These are phyloP conservation scores for Dipteronia sinensis DNA, from an alignment of 345 rosid species.

Conservation along the genomic window DNA sequence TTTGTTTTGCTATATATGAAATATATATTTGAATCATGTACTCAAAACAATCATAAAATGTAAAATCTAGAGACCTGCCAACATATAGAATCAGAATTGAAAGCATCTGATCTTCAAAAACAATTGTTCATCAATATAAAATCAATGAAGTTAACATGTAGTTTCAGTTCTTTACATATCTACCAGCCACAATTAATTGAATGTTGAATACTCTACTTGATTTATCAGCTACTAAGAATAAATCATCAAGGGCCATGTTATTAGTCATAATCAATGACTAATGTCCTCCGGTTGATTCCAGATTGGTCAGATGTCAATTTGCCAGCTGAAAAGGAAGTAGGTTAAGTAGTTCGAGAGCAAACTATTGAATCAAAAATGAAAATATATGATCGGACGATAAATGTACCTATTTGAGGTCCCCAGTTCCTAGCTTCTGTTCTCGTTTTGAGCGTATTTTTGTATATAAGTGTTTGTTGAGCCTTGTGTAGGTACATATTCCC, in stretches of 20 bases:
- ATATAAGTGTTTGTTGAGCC: too few species aligned
- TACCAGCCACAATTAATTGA: background rate
- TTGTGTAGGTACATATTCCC: too few species aligned
- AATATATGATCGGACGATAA: too few species aligned
- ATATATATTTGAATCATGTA: background rate
- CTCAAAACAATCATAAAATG: too few species aligned
- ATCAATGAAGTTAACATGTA: background rate
- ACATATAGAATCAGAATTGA: background rate
- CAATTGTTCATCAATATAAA: background rate
- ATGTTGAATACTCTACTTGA: background rate
- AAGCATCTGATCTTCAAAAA: background rate
- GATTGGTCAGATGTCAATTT: constrained; percentile 3
- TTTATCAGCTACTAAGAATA: background rate
- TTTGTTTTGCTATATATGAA: background rate
- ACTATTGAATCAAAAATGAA: background rate
- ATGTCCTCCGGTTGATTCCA: constrained; percentile 2
- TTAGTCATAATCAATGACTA: constrained; percentile 8
- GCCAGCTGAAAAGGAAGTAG: constrained; percentile 14
- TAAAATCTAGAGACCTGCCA: too few species aligned
- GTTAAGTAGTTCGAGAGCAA: constrained; percentile 10
- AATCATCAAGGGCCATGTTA: background rate
- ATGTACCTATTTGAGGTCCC: too few species aligned
- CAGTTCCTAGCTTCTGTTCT: too few species aligned
- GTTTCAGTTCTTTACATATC: background rate
- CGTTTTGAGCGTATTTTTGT: too few species aligned